These are phyloP conservation scores for Fistulifera solaris DNA, from an alignment of 108 stramenopile species.

Conservation along the genomic window DNA sequence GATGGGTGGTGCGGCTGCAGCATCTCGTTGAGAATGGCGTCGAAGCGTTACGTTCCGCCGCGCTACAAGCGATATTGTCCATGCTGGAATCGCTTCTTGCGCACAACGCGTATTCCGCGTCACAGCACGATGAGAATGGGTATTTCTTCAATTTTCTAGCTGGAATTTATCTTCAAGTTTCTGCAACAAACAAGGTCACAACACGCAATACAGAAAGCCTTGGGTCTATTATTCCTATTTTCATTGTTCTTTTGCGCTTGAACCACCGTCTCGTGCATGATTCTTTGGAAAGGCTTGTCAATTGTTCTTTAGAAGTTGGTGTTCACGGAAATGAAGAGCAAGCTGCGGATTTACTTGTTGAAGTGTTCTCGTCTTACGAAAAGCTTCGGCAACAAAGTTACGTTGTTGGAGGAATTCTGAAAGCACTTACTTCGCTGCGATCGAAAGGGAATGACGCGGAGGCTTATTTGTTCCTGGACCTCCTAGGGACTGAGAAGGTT, in stretches of 20 bases:
- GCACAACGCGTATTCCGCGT: conserved; percentile 58
- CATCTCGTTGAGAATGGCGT: conserved; percentile 4
- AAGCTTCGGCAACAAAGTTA: conserved; percentile 36
- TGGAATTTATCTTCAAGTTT: conserved; percentile 1
- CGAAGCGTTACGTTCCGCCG: conserved; percentile 17
- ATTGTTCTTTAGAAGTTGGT: conserved; percentile 10
- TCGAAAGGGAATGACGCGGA: neutral
- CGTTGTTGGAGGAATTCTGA: conserved; percentile 8
- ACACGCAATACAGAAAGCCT: neutral
- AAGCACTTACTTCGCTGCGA: neutral
- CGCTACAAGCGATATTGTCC: too few relatives aligned
- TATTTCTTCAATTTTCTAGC: conserved; percentile 31
- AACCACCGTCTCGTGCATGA: conserved; percentile 45
- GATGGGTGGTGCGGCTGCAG: conserved; percentile 10
- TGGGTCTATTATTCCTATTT: conserved; percentile 1
- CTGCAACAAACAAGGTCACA: neutral
- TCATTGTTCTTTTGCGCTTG: conserved; percentile 20
- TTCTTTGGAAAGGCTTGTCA: conserved; percentile 18
- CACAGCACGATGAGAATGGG: conserved; percentile 41
- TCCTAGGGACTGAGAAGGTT: conserved; percentile 5
- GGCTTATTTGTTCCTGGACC: neutral
- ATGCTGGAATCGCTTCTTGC: conserved; percentile 28
- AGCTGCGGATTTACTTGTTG: conserved; percentile 16
- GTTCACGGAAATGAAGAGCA: neutral
- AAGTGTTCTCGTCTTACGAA: conserved; percentile 29